Conservation (phyloP, 169 alveolate genomes). For the Gregarina niphandrodes region DNA sequence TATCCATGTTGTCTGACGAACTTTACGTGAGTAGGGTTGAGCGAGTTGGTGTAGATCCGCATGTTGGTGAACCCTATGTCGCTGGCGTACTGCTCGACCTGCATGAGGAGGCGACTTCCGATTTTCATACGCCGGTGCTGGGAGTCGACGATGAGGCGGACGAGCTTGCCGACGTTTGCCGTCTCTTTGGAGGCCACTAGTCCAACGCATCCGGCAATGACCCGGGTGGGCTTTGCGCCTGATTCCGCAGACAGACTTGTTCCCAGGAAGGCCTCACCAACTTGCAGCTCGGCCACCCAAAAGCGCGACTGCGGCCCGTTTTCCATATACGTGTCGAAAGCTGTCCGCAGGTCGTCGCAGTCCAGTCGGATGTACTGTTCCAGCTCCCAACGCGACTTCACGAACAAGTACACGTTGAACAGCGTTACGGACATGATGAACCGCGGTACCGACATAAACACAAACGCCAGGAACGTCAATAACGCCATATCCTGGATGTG, state of each 20-base stretch:
- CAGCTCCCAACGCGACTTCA: constrained; percentile 48
- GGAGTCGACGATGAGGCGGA: constrained; percentile 48
- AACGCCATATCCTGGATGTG: neutral
- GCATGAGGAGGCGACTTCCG: constrained; percentile 49
- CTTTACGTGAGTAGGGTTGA: constrained; percentile 48
- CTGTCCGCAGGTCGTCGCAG: constrained; percentile 52
- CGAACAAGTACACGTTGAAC: constrained; percentile 38
- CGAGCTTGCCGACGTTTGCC: constrained; percentile 44
- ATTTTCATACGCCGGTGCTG: constrained; percentile 54
- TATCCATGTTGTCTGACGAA: constrained; percentile 54
- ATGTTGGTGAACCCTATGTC: constrained; percentile 49
- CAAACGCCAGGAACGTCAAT: neutral
- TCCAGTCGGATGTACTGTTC: constrained; percentile 45
- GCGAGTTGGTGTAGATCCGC: constrained; percentile 49
- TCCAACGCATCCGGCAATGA: constrained; percentile 44
- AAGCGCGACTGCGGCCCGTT: constrained; percentile 39
- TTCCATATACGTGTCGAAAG: constrained; percentile 39
- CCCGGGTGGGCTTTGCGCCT: too few species aligned
- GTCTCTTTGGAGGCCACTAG: constrained; percentile 44
- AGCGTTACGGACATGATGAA: constrained; percentile 29
- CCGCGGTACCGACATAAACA: constrained; percentile 32
- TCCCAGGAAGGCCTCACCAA: too few species aligned
- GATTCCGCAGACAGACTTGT: too few species aligned
- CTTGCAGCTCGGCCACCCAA: constrained; percentile 65
- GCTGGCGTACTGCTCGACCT: constrained; percentile 49